phyloP scores from a whole-genome alignment of 1,139 yeast species.

The Kurtzmaniella quercitrusa region DNA sequence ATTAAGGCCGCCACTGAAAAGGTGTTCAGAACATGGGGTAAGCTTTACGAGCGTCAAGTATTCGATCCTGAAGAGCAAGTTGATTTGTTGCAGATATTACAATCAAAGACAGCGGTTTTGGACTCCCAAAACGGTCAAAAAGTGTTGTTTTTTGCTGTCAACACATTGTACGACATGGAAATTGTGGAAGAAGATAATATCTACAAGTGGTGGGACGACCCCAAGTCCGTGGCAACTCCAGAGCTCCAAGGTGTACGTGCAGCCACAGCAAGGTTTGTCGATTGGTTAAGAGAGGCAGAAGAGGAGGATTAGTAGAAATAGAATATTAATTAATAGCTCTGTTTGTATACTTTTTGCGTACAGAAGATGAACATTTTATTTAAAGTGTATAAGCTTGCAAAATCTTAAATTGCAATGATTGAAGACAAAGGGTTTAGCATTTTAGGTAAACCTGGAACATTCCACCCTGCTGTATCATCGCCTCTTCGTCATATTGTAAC shows the following conservation, averaged over 20 bases:
- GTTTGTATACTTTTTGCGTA: not conserved
- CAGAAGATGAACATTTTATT: not conserved
- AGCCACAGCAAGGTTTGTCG: constrained; percentile 68
- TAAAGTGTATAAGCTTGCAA: not conserved
- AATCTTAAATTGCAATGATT: not conserved
- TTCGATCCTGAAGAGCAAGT: constrained; percentile 75
- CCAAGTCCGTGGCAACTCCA: constrained; percentile 37
- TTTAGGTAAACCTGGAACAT: not conserved
- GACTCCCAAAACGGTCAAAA: constrained; percentile 38
- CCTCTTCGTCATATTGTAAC: constrained; percentile 1
- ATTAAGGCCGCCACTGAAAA: constrained; percentile 73
- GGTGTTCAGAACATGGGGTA: constrained; percentile 77
- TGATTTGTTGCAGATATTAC: constrained; percentile 63
- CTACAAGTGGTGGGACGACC: constrained; percentile 71
- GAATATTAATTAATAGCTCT: not conserved
- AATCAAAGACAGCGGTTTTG: constrained; percentile 37
- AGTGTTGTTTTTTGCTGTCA: constrained; percentile 60
- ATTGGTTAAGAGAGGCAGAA: constrained; percentile 86
- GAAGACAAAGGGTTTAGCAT: not conserved
- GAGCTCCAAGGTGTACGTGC: constrained; percentile 46
- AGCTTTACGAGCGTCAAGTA: constrained; percentile 73
- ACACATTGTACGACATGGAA: constrained; percentile 73
- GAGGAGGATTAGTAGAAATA: constrained; percentile 44
- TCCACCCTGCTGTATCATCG: not conserved
- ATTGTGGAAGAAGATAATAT: constrained; percentile 78